Evolutionary conservation across 2,329 filamentous ascomycete species (phyloP).

Genomic region (Dendryphion nanum): DNA sequence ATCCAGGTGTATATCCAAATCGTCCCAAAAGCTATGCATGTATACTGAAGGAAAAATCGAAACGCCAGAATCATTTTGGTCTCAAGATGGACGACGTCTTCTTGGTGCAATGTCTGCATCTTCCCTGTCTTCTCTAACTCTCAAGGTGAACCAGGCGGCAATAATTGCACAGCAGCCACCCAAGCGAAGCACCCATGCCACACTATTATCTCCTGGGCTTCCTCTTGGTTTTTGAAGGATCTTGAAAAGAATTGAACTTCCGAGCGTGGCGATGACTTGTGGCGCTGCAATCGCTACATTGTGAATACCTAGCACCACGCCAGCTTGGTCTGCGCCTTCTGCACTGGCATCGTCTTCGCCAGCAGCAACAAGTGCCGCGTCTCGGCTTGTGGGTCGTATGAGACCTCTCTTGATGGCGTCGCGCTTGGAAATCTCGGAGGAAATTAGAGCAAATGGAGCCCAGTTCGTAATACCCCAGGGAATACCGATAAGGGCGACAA

Average conservation of each 20-base stretch:
- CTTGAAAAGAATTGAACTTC: conserved; percentile 81
- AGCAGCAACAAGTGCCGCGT: conserved; percentile 40
- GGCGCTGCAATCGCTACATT: conserved; percentile 92
- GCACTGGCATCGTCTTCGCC: conserved; percentile 55
- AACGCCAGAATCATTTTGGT: too few species aligned
- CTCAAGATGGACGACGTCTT: too few species aligned
- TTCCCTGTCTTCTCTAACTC: conserved; percentile 61
- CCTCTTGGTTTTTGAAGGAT: conserved; percentile 84
- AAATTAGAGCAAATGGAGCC: conserved; percentile 95
- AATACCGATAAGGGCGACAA: conserved; percentile 80
- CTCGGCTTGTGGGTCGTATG: conserved; percentile 38
- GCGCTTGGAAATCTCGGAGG: conserved; percentile 82
- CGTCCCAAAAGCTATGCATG: too few species aligned
- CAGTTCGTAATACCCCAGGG: conserved; percentile 92
- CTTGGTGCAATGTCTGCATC: too few species aligned
- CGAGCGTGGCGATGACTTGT: conserved; percentile 85
- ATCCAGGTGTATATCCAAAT: too few species aligned
- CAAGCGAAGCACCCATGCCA: conserved; percentile 81
- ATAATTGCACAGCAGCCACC: conserved; percentile 76
- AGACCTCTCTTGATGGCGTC: conserved; percentile 63
- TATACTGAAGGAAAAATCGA: too few species aligned
- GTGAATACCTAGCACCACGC: conserved; percentile 90
- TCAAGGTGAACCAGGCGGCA: conserved; percentile 70
- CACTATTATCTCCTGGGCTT: conserved; percentile 78
- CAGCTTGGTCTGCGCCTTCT: conserved; percentile 70